Evolutionary conservation across 495 filamentous ascomycete genomes (phyloP).

Genomic region (Penicillium cosmopolitanum): DNA sequence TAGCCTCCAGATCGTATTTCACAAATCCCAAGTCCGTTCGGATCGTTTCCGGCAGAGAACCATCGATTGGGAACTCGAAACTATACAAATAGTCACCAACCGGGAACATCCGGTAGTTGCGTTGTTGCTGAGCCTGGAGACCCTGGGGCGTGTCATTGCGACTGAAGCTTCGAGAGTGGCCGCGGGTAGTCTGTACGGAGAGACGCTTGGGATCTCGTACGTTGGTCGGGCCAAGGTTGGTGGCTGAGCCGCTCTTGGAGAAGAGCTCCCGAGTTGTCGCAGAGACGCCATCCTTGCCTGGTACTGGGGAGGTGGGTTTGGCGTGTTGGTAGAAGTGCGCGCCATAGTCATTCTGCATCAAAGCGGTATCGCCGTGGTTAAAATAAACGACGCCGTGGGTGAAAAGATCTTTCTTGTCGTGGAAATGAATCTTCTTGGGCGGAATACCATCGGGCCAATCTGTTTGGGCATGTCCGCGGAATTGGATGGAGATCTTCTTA

Average conservation of each 20-base stretch:
- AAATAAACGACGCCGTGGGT: constrained; percentile 53
- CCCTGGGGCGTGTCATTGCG: constrained; percentile 70
- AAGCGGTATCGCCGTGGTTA: constrained; percentile 60
- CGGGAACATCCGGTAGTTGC: constrained; percentile 86
- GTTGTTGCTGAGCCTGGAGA: constrained; percentile 69
- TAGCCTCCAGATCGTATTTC: constrained; percentile 85
- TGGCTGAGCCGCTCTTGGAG: constrained; percentile 43
- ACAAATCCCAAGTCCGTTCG: constrained; percentile 87
- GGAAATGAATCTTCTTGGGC: constrained; percentile 79
- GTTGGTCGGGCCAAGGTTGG: constrained; percentile 41
- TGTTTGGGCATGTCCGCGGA: constrained; percentile 83
- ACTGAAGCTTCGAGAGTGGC: constrained; percentile 81
- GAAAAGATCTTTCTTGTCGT: constrained; percentile 69
- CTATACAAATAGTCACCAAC: constrained; percentile 93
- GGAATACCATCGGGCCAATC: constrained; percentile 98
- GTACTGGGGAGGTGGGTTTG: constrained; percentile 43
- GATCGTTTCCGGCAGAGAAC: constrained; percentile 88
- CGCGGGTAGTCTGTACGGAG: constrained; percentile 75
- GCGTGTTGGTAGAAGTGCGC: constrained; percentile 50
- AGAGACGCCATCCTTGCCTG: constrained; percentile 51
- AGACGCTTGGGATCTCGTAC: constrained; percentile 63
- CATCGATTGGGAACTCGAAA: constrained; percentile 94
- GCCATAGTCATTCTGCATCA: constrained; percentile 65
- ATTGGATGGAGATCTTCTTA: constrained; percentile 87
- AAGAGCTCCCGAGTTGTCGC: constrained; percentile 47